Percentiles rank a stretch among this genome's conserved stretches.
These are phyloP conservation scores for Penicillium tannophilum DNA, from an alignment of 495 filamentous ascomycete genomes.

Conservation along the genomic window DNA sequence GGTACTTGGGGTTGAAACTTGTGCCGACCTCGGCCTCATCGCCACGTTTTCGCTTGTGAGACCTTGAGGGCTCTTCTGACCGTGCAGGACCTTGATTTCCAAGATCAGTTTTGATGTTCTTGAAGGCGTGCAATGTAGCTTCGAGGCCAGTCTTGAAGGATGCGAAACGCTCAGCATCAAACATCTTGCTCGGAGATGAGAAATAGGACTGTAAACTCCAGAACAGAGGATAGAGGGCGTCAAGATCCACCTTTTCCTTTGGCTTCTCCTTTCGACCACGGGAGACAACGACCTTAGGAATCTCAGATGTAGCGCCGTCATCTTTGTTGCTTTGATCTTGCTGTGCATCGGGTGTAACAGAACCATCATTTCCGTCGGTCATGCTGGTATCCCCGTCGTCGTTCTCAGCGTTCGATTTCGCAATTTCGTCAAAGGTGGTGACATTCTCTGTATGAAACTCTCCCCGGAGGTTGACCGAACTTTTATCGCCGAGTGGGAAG, in stretches of 20 bases:
- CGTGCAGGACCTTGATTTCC: constrained; percentile 50
- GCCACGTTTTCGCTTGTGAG: constrained; percentile 73
- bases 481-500: constrained; percentile 93
- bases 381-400: constrained; percentile 59
- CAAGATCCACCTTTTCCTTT: constrained; percentile 56
- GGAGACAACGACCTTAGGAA: constrained; percentile 56
- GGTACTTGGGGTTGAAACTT: constrained; percentile 93
- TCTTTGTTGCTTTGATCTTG: constrained; percentile 19
- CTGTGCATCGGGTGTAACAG: constrained; percentile 20
- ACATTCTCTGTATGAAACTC: constrained; percentile 97
- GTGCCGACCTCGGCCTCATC: constrained; percentile 65
- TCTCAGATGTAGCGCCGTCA: constrained; percentile 25
- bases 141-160: constrained; percentile 80
- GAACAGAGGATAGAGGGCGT: constrained; percentile 86
- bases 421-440: constrained; percentile 74
- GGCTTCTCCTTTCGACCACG: constrained; percentile 45
- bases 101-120: constrained; percentile 71
- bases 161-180: constrained; percentile 67
- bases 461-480: constrained; percentile 93
- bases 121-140: constrained; percentile 77
- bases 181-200: constrained; percentile 82
- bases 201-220: constrained; percentile 92
- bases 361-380: constrained; percentile 57
- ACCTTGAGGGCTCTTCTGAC: constrained; percentile 61
- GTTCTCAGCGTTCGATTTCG: constrained; percentile 22